phyloP scores from a whole-genome alignment of 2,329 filamentous ascomycete species.

The Fusarium tricinctum region DNA sequence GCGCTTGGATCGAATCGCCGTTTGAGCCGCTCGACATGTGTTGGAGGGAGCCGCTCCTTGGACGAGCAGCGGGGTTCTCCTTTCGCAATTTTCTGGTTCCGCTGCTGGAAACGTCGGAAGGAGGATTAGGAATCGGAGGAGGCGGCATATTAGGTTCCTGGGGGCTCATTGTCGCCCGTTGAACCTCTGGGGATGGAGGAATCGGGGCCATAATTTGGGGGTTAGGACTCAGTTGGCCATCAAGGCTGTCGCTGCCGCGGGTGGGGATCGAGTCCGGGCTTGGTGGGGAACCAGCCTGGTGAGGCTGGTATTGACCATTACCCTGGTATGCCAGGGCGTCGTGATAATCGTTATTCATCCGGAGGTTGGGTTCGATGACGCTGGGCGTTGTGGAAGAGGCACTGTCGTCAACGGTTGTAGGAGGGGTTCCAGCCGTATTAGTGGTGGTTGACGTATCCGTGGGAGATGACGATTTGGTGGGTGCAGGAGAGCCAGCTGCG shows the following conservation, averaged over 20 bases:
- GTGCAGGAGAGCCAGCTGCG: conserved; percentile 33
- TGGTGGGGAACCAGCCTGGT: conserved; percentile 32
- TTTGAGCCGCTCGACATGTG: conserved; percentile 35
- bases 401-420: conserved; percentile 46
- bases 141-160: conserved; percentile 39
- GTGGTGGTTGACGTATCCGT: conserved; percentile 44
- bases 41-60: conserved; percentile 54
- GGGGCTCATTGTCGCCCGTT: conserved; percentile 44
- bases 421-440: conserved; percentile 40
- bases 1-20: conserved; percentile 38
- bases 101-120: conserved; percentile 36
- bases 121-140: conserved; percentile 28
- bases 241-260: conserved; percentile 34
- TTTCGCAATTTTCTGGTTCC: conserved; percentile 53
- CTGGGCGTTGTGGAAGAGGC: conserved; percentile 44
- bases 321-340: conserved; percentile 35
- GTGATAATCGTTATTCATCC: conserved; percentile 40
- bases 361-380: conserved; percentile 43
- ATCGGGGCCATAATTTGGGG: conserved; percentile 51
- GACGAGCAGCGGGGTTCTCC: conserved; percentile 47
- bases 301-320: conserved; percentile 20
- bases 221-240: conserved; percentile 39
- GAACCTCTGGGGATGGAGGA: conserved; percentile 50
- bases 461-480: conserved; percentile 47
- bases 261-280: conserved; percentile 29